These are phyloP conservation scores for Solanum pinnatisectum DNA, from an alignment of 257 asterid species.

Conservation along the genomic window DNA sequence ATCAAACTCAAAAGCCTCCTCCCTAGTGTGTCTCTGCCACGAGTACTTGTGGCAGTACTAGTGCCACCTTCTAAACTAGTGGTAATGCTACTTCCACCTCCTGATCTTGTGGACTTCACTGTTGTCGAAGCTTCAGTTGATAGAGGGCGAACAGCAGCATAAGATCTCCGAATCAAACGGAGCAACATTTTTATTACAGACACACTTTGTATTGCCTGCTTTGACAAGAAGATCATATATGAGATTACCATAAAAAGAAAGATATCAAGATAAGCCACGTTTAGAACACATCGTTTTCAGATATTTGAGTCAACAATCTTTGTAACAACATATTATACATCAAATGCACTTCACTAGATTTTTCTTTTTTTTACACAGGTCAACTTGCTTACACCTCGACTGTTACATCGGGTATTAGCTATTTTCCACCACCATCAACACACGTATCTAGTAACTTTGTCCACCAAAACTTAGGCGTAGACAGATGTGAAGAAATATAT, in stretches of 20 bases:
- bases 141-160: slow-evolving; percentile 51
- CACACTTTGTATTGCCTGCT: background rate
- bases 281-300: background rate
- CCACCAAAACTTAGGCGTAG: background rate
- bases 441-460: background rate
- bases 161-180: slow-evolving; percentile 37
- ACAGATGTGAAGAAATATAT: background rate
- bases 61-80: background rate
- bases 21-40: slow-evolving; percentile 55
- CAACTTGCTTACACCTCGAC: background rate
- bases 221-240: background rate
- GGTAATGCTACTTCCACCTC: background rate
- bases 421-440: background rate
- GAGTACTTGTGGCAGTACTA: slow-evolving; percentile 7
- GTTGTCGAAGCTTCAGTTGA: slow-evolving; percentile 38
- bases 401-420: background rate
- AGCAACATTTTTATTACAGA: slow-evolving; percentile 19
- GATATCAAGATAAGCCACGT: background rate
- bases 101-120: slow-evolving; percentile 6
- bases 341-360: background rate
- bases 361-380: background rate
- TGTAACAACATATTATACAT: background rate
- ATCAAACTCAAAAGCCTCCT: slow-evolving; percentile 60
- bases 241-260: background rate
- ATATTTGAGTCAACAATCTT: background rate